Conservation (phyloP, 2,329 filamentous ascomycete genomes). For the Aspergillus persii region DNA sequence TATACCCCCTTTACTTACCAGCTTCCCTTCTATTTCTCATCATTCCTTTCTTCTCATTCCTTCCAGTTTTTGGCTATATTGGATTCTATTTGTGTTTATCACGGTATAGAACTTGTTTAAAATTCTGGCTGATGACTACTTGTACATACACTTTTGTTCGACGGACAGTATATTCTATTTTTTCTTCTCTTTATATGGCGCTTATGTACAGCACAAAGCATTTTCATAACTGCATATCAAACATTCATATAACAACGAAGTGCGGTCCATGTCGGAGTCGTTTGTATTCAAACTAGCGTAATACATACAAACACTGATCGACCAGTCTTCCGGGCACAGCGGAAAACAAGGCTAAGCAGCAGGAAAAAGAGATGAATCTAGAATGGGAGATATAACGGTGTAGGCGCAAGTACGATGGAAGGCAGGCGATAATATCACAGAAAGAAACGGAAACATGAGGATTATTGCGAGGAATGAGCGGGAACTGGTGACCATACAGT, state of each 20-base stretch:
- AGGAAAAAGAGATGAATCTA: not conserved
- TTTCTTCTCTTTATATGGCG: not conserved
- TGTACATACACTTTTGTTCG: not conserved
- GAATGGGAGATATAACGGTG: not conserved
- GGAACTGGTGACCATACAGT: not conserved
- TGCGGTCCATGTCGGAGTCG: not conserved
- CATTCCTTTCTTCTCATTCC: not conserved
- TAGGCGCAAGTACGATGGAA: not conserved
- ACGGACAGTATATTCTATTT: not conserved
- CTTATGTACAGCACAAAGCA: not conserved
- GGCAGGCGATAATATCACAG: not conserved
- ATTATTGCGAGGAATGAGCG: not conserved
- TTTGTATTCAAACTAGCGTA: constrained; percentile 4
- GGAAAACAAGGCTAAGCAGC: not conserved
- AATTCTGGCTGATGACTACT: not conserved
- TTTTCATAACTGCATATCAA: not conserved
- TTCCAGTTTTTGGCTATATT: not conserved
- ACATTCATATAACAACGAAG: not conserved
- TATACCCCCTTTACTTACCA: not conserved
- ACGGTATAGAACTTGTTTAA: not conserved
- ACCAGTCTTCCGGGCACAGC: not conserved
- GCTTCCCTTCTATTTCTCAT: not conserved
- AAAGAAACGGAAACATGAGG: not conserved
- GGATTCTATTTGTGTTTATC: not conserved
- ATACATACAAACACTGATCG: constrained; percentile 3